A percentile compares a stretch with the other conserved stretches of the same genome.
phyloP scores from a whole-genome alignment of 2,329 filamentous ascomycete species.

The Tolypocladium tropicale region DNA sequence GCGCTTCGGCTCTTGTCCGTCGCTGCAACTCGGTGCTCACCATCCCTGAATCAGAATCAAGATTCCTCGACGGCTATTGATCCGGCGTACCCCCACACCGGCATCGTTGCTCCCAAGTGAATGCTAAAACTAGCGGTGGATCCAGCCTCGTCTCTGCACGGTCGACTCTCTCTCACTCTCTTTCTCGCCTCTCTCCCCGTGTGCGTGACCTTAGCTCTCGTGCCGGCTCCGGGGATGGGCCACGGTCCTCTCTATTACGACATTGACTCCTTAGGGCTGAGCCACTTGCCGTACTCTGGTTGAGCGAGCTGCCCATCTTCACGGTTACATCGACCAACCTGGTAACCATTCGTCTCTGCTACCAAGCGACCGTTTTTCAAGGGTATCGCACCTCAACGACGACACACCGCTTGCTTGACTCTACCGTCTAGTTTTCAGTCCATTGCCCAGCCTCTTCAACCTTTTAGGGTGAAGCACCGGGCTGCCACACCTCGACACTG shows the following conservation, averaged over 20 bases:
- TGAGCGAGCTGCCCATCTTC: not conserved
- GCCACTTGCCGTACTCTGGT: not conserved
- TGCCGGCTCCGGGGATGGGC: not conserved
- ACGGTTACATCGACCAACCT: not conserved
- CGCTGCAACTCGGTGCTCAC: not conserved
- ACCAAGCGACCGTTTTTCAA: not conserved
- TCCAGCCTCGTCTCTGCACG: not conserved
- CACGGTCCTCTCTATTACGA: conserved; percentile 2
- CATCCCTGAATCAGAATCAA: not conserved
- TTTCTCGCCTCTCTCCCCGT: no score
- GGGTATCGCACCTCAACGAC: not conserved
- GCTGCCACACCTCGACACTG: not conserved
- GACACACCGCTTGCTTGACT: not conserved
- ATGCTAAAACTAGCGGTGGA: not conserved
- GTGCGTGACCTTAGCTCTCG: not conserved
- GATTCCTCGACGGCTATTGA: not conserved
- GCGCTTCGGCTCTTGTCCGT: not conserved
- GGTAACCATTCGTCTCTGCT: not conserved
- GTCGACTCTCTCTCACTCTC: not conserved
- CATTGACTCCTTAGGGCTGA: conserved; percentile 1
- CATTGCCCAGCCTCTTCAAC: no score
- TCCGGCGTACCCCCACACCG: not conserved
- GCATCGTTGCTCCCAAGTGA: not conserved
- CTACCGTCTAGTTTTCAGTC: not conserved
- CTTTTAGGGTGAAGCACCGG: not conserved